Percentiles rank a stretch among this genome's conserved stretches.
phyloP scores from a whole-genome alignment of 352 stramenopile species.

The Globisporangium rhizosaccharum region DNA sequence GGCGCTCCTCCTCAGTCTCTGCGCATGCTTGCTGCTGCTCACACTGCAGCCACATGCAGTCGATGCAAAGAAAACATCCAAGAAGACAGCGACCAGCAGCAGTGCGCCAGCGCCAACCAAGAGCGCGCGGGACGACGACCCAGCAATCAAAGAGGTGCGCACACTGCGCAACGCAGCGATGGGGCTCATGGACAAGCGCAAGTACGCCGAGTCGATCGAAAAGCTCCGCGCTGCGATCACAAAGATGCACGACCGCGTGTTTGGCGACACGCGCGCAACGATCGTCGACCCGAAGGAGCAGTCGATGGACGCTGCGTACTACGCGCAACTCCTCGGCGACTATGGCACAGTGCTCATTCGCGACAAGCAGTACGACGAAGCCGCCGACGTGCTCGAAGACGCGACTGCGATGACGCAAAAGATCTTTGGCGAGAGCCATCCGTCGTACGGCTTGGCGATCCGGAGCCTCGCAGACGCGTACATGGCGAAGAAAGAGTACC shows the following conservation, averaged over 20 bases:
- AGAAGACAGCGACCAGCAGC: constrained; percentile 6
- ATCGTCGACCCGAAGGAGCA: constrained; percentile 54
- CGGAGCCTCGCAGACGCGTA: constrained; percentile 78
- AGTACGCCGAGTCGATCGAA: constrained; percentile 43
- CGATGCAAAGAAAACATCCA: constrained; percentile 14
- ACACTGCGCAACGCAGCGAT: constrained; percentile 69
- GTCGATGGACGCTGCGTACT: constrained; percentile 66
- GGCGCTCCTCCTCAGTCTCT: constrained; percentile 3
- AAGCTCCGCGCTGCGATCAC: constrained; percentile 67
- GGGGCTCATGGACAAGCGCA: constrained; percentile 60
- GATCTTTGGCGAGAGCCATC: constrained; percentile 77
- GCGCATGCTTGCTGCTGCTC: constrained; percentile 23
- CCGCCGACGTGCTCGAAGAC: constrained; percentile 73
- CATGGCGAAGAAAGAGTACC: constrained; percentile 67
- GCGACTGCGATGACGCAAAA: constrained; percentile 64
- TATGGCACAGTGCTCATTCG: constrained; percentile 73
- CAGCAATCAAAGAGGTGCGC: constrained; percentile 57
- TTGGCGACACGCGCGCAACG: constrained; percentile 36
- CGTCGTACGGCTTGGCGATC: constrained; percentile 67
- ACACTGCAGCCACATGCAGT: constrained; percentile 9
- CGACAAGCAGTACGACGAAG: constrained; percentile 68
- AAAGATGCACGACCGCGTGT: constrained; percentile 64
- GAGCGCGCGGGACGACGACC: constrained; percentile 27
- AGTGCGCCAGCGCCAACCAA: constrained; percentile 3
- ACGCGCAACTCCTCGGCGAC: constrained; percentile 76